Conservation (phyloP, 2,329 filamentous ascomycete species). For the Fusarium sp. region DNA sequence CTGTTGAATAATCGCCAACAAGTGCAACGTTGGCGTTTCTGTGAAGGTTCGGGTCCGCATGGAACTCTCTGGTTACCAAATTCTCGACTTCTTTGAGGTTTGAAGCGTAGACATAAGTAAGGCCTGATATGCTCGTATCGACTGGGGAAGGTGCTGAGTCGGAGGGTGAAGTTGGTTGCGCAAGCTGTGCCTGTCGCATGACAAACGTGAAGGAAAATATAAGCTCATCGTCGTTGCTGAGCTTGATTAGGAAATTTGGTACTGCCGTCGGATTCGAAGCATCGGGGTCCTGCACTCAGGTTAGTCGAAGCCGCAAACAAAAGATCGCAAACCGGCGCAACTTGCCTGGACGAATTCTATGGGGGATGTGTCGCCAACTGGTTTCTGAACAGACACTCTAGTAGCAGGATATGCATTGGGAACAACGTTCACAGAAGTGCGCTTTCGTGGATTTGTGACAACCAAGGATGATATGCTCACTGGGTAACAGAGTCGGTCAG, state of each 20-base stretch:
- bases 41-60: constrained; percentile 96
- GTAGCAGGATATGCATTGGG: constrained; percentile 91
- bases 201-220: constrained; percentile 94
- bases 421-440: constrained; percentile 79
- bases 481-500: constrained; percentile 55
- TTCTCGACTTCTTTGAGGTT: constrained; percentile 91
- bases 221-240: constrained; percentile 92
- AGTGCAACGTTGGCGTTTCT: constrained; percentile 96
- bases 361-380: constrained; percentile 77
- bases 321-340: constrained; percentile 44
- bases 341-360: constrained; percentile 93
- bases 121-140: constrained; percentile 85
- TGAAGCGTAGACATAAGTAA: constrained; percentile 93
- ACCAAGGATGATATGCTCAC: constrained; percentile 88
- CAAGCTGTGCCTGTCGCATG: constrained; percentile 67
- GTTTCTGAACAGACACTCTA: constrained; percentile 78
- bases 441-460: constrained; percentile 83
- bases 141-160: constrained; percentile 61
- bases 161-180: constrained; percentile 57
- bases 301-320: constrained; percentile 37
- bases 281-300: constrained; percentile 78
- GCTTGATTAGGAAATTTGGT: constrained; percentile 85
- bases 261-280: constrained; percentile 58
- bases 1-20: constrained; percentile 90
- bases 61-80: constrained; percentile 92